phyloP scores from a whole-genome alignment of 257 asterid species.

The Paraleonurus japonicus region DNA sequence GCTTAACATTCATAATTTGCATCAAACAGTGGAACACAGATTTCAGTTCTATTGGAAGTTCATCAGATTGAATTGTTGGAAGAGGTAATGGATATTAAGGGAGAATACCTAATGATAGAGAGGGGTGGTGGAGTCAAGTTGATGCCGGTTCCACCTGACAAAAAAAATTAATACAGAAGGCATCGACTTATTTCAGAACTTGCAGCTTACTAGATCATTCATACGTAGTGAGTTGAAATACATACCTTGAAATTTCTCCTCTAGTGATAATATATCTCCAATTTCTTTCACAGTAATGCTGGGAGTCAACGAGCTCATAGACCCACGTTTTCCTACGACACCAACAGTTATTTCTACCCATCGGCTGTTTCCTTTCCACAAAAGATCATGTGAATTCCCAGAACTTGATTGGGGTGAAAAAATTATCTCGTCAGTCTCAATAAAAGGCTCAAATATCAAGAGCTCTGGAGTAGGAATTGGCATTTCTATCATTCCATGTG shows the following conservation, averaged over 20 bases:
- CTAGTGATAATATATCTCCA: conserved; percentile 87
- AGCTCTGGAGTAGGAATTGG: conserved; percentile 76
- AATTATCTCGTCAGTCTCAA: conserved; percentile 77
- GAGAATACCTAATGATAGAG: conserved; percentile 64
- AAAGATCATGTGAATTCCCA: conserved; percentile 44
- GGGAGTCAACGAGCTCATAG: conserved; percentile 82
- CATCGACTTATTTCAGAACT: background rate
- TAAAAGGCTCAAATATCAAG: conserved; percentile 78
- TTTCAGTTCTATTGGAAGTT: background rate
- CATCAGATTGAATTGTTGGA: background rate
- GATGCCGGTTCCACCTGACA: conserved; percentile 94
- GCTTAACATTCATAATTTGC: background rate
- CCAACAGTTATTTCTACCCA: conserved; percentile 97
- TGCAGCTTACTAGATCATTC: background rate
- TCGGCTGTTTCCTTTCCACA: conserved; percentile 80
- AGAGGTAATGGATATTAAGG: background rate
- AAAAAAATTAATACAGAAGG: background rate
- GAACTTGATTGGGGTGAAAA: conserved; percentile 50
- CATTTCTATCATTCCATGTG: conserved; percentile 86
- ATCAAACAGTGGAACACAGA: background rate
- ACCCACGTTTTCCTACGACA: conserved; percentile 67
- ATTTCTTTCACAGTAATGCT: conserved; percentile 85
- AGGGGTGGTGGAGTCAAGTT: conserved; percentile 90
- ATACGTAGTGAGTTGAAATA: conserved; percentile 21
- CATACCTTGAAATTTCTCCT: conserved; percentile 92